These are phyloP conservation scores for Mortierella hygrophila DNA, from an alignment of 192 early-diverging fungal genomes.

Conservation along the genomic window DNA sequence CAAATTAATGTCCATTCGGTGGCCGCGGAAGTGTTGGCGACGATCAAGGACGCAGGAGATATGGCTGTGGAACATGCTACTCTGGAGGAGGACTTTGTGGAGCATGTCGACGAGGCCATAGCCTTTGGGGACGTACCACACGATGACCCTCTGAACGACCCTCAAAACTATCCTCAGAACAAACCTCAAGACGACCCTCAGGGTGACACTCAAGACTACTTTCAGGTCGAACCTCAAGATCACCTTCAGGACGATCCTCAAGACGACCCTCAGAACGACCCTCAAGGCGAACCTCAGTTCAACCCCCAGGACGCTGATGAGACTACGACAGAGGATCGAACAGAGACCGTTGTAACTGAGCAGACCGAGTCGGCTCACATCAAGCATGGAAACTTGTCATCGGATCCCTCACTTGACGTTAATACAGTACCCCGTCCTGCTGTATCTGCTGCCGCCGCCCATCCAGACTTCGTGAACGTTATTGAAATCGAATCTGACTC, in stretches of 20 bases:
- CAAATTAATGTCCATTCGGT: not conserved
- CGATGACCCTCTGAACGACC: not conserved
- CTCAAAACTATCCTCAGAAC: not conserved
- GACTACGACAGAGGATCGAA: not conserved
- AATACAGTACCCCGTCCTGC: not conserved
- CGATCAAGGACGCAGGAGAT: conserved; percentile 3
- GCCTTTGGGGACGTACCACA: not conserved
- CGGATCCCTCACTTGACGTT: not conserved
- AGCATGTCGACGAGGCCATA: not conserved
- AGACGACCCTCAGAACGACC: no score
- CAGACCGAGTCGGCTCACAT: not conserved
- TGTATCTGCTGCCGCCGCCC: not conserved
- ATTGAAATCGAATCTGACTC: conserved; percentile 1
- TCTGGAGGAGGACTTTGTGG: conserved; percentile 2
- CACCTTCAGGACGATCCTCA: not conserved
- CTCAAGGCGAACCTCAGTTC: no score
- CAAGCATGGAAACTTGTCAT: not conserved
- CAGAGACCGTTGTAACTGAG: not conserved
- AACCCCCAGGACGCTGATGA: not conserved
- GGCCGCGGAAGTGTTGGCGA: not conserved
- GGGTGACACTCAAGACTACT: not conserved
- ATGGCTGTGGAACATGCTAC: not conserved
- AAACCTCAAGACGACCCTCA: not conserved
- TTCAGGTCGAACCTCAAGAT: not conserved
- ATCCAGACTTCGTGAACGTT: not conserved